Percentiles rank a stretch among this genome's conserved stretches.
Evolutionary conservation across 345 rosid species (phyloP).

Genomic region (Noccaea bulbosa): DNA sequence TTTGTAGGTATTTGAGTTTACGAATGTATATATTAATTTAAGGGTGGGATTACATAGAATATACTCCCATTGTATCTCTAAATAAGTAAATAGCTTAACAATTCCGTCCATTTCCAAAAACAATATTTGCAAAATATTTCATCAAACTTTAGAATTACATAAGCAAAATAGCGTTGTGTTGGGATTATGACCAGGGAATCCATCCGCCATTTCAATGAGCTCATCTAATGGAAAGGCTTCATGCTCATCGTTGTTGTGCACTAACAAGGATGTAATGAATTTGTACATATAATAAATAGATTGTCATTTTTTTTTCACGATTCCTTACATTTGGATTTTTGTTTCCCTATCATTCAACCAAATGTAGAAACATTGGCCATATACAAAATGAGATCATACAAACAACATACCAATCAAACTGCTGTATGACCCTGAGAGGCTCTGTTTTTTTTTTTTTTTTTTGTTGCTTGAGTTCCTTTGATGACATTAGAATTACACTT

Average conservation of each 20-base stretch:
- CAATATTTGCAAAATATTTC: too few relatives aligned
- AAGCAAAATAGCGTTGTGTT: too few relatives aligned
- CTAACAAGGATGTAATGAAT: constrained; percentile 54
- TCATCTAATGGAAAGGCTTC: constrained; percentile 88
- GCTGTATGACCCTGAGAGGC: constrained; percentile 22
- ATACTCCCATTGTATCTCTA: too few relatives aligned
- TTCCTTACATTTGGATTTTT: constrained; percentile 18
- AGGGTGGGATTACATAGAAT: too few relatives aligned
- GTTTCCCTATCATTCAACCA: constrained; percentile 31
- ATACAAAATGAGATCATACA: constrained; percentile 40
- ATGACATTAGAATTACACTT: constrained; percentile 34
- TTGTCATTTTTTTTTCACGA: not conserved
- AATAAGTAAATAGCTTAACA: too few relatives aligned
- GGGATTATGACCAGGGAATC: constrained; percentile 77
- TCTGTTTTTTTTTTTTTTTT: not conserved
- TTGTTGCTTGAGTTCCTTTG: constrained; percentile 33
- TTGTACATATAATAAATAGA: too few relatives aligned
- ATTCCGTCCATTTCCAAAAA: too few relatives aligned
- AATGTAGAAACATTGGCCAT: constrained; percentile 40
- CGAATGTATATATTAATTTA: too few relatives aligned
- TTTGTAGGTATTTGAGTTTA: too few relatives aligned
- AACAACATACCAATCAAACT: constrained; percentile 32
- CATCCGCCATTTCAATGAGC: constrained; percentile 95
- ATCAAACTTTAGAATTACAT: too few relatives aligned
- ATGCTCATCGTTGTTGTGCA: constrained; percentile 62